Base-by-base conservation (phyloP, 1,284 basidiomycete species). In the Clitocybe nebularis region DNA sequence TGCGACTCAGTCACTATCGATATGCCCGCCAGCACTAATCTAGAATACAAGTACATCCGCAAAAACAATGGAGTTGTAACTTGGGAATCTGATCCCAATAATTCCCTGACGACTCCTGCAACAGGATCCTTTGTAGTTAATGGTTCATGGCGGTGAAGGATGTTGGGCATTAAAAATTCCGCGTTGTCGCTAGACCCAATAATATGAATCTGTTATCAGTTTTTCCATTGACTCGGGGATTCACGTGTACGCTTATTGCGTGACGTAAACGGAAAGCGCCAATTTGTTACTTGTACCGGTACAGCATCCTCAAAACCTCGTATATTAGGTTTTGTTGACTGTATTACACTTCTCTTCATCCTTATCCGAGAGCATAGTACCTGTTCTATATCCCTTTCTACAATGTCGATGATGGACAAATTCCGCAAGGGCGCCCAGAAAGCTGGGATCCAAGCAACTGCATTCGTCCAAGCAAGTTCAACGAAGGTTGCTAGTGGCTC, bases 401-500 rank as follows among this genome's bases (percentile, higher is more conserved):
- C 30, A 28, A 69, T 71, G 67, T 68, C 67, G n/a, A 60, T 91
- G 66, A 67, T 93, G 45, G 82, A 89, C 61, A 90, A 89, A 62
- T 88, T 93, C 69, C 78, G 72, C 49, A 72, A 70, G 43, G 88
- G 88, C 2, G 91, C 91, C 0, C 76, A 82, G 59, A 90, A 90
- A 59, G 91, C 89, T 1, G 79, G 83, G 23, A 66, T 82, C 0
- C 89, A 92, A 58, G 89, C 90, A 0, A 75, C 82, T 1, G 79
- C 84, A 1, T 84, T 92, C 53, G 66, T 81, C 24, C 82, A 77
- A 44, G 72, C 80, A 16, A 79, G 82, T 46, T 75, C 77, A 1
- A 75, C 67, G 36, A 81, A 80, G 50, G 72, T 89, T 10, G 84
- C 85, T 10, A 78, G 73, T 45, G 84, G 84, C 39, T 82, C 83